Conservation (phyloP, 2,329 filamentous ascomycete genomes). For the Exserohilum turcica region DNA sequence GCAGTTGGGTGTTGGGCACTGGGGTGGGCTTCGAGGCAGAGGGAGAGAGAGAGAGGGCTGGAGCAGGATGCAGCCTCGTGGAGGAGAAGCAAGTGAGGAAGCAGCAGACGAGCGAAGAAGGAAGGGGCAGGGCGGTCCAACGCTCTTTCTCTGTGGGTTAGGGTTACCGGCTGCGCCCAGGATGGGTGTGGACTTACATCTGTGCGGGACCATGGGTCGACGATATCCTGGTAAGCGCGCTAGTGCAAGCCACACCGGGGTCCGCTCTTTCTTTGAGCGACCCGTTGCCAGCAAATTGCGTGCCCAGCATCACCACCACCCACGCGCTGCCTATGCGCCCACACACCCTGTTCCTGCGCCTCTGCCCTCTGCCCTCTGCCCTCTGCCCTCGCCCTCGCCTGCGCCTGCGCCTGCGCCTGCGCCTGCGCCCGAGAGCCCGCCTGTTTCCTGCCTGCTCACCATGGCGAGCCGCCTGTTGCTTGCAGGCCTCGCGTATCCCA, state of each 20-base stretch:
- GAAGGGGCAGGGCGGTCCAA: slow-evolving; percentile 32
- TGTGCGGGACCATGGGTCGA: slow-evolving; percentile 11
- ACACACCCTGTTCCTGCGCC: slow-evolving; percentile 6
- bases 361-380: not conserved
- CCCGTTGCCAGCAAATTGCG: slow-evolving; percentile 27
- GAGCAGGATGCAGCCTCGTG: slow-evolving; percentile 22
- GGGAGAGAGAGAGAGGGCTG: slow-evolving; percentile 8
- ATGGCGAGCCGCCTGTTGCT: not conserved
- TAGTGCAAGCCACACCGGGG: slow-evolving; percentile 20
- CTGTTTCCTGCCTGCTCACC: no score
- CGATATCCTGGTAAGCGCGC: slow-evolving; percentile 4
- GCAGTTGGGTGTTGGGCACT: slow-evolving; percentile 17
- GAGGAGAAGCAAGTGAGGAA: slow-evolving; percentile 29
- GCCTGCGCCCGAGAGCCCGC: not conserved
- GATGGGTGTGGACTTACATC: slow-evolving; percentile 8
- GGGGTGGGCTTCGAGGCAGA: slow-evolving; percentile 16
- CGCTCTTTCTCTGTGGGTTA: slow-evolving; percentile 28
- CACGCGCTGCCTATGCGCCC: slow-evolving; percentile 16
- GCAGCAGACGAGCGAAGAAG: slow-evolving; percentile 28
- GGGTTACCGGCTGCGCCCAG: slow-evolving; percentile 14
- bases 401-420: slow-evolving; percentile 6
- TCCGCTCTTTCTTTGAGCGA: slow-evolving; percentile 13
- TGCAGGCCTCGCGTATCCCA: no score
- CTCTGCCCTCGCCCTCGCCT: not conserved
- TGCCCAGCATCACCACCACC: slow-evolving; percentile 16